Conservation (phyloP, 176 grass and related monocot genomes). For the Carex myosuroides region DNA sequence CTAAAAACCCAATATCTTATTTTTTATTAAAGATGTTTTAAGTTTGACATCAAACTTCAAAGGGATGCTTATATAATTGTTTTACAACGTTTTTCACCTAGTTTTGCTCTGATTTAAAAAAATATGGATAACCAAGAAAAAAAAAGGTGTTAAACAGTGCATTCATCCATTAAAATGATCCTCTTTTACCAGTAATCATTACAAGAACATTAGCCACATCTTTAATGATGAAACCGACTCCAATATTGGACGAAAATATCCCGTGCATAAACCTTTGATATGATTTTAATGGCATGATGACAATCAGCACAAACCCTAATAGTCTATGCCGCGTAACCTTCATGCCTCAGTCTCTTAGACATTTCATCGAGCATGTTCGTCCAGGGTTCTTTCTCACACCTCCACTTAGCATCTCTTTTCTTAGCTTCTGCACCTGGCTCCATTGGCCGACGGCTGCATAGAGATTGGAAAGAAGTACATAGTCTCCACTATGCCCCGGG, state of each 20-base stretch:
- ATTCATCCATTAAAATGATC: background rate
- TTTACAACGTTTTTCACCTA: background rate
- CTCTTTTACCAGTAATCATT: conserved; percentile 72
- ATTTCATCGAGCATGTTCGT: conserved; percentile 59
- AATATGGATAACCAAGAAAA: too few relatives aligned
- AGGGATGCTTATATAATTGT: background rate
- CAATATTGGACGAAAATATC: conserved; percentile 69
- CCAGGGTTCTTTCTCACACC: conserved; percentile 79
- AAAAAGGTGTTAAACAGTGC: too few relatives aligned
- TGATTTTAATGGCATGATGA: conserved; percentile 58
- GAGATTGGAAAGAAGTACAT: conserved; percentile 79
- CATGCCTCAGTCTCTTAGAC: conserved; percentile 40
- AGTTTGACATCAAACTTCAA: background rate
- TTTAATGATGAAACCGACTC: conserved; percentile 79
- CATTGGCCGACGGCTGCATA: conserved; percentile 65
- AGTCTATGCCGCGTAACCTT: conserved; percentile 41
- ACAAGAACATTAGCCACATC: conserved; percentile 58
- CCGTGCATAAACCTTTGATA: conserved; percentile 52
- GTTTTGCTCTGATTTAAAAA: too few relatives aligned
- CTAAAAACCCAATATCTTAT: background rate
- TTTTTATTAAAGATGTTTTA: background rate
- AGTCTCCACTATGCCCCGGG: conserved; percentile 67
- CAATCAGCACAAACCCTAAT: conserved; percentile 78
- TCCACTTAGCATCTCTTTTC: conserved; percentile 46
- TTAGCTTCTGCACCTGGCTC: conserved; percentile 51